Percentiles rank a stretch among this genome's conserved stretches.
Evolutionary conservation across 2,329 filamentous ascomycete species (phyloP).

Genomic region (Fusarium multiceps): DNA sequence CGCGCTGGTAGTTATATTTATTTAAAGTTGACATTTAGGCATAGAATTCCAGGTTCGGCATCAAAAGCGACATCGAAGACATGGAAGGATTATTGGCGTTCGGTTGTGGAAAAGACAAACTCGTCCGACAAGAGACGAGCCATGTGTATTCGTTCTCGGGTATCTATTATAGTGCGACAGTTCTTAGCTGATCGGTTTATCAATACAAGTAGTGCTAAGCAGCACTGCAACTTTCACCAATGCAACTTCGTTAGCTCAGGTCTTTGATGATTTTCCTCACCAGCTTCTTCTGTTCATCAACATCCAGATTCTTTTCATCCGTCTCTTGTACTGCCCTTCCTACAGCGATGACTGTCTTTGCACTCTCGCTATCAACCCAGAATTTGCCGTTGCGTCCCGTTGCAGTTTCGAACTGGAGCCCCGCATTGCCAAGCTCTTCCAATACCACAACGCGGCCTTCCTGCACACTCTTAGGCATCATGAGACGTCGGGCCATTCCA

Average conservation of each 20-base stretch:
- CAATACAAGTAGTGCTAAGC: conserved; percentile 38
- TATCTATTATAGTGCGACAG: conserved; percentile 43
- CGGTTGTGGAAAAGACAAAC: conserved; percentile 30
- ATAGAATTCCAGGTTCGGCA: conserved; percentile 26
- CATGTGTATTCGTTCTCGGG: conserved; percentile 39
- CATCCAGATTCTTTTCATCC: conserved; percentile 73
- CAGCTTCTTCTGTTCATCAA: conserved; percentile 76
- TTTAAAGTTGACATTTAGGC: conserved; percentile 32
- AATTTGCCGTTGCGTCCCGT: conserved; percentile 92
- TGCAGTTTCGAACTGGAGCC: conserved; percentile 90
- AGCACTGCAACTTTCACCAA: conserved; percentile 21
- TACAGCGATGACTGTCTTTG: conserved; percentile 79
- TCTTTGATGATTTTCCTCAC: conserved; percentile 74
- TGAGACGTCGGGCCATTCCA: conserved; percentile 82
- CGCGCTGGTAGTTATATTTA: conserved; percentile 37
- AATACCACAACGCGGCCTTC: conserved; percentile 77
- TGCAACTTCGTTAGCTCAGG: conserved; percentile 54
- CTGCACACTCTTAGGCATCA: conserved; percentile 71
- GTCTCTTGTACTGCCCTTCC: conserved; percentile 81
- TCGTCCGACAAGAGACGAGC: conserved; percentile 34
- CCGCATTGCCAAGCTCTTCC: conserved; percentile 80
- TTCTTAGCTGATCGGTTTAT: conserved; percentile 36
- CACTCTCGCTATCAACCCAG: conserved; percentile 86
- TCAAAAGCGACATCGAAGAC: conserved; percentile 32
- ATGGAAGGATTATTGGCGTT: conserved; percentile 36